Conservation (phyloP, 179 eudicot species). For the Nepenthes alata region DNA sequence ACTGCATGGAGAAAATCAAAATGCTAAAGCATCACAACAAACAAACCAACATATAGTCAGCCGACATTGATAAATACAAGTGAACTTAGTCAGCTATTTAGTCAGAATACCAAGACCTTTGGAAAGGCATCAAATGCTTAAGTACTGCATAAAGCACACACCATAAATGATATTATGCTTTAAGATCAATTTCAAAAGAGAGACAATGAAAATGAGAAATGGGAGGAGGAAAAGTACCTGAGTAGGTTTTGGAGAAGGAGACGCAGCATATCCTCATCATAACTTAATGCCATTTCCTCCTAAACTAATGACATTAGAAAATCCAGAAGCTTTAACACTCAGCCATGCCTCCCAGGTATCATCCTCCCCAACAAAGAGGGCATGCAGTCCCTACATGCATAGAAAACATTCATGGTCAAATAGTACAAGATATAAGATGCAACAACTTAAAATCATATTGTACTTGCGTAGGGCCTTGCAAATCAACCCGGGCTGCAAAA, state of each 20-base stretch:
- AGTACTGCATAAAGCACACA: too few relatives aligned
- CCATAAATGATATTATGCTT: too few relatives aligned
- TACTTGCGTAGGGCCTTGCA: constrained; percentile 89
- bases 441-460: constrained; percentile 7
- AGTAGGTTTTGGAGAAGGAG: constrained; percentile 75
- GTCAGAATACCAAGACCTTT: too few relatives aligned
- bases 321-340: constrained; percentile 72
- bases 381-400: constrained; percentile 70
- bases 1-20: too few relatives aligned
- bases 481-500: constrained; percentile 93
- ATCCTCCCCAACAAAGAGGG: constrained; percentile 95
- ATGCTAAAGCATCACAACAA: too few relatives aligned
- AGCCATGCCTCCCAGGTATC: constrained; percentile 99
- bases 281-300: constrained; percentile 65
- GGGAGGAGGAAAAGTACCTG: constrained; percentile 35
- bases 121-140: too few relatives aligned
- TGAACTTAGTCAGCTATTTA: too few relatives aligned
- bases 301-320: constrained; percentile 43
- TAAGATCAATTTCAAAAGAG: neutral
- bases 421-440: neutral
- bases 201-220: neutral
- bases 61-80: too few relatives aligned
- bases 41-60: too few relatives aligned
- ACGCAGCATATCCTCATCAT: constrained; percentile 90
- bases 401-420: neutral